These are phyloP conservation scores for Candida lessepsii DNA, from an alignment of 805 yeast genomes.

Conservation along the genomic window DNA sequence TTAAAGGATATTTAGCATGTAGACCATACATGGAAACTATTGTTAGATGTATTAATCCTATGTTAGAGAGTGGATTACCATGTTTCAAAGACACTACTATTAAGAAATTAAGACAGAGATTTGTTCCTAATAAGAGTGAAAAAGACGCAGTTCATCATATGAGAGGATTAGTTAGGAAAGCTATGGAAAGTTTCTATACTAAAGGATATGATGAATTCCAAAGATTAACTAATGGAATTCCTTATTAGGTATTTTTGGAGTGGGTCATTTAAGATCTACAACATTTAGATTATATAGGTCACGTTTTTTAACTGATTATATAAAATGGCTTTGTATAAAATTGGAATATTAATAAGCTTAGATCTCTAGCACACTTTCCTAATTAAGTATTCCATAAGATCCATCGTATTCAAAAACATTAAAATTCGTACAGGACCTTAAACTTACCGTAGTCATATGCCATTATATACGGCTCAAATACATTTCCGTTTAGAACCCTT, in stretches of 20 bases:
- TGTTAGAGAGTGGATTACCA: constrained; percentile 94
- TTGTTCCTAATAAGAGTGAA: constrained; percentile 77
- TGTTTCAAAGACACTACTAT: constrained; percentile 91
- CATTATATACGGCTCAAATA: too few relatives aligned
- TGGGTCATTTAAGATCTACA: too few relatives aligned
- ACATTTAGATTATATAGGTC: too few relatives aligned
- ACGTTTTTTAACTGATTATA: too few relatives aligned
- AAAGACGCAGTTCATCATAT: constrained; percentile 80
- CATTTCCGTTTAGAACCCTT: too few relatives aligned
- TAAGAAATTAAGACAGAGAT: constrained; percentile 70
- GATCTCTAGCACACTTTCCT: too few relatives aligned
- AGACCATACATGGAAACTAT: constrained; percentile 86
- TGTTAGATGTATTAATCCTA: constrained; percentile 81
- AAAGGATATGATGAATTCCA: constrained; percentile 98
- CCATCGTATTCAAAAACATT: too few relatives aligned
- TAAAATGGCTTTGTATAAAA: too few relatives aligned
- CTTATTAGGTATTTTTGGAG: constrained; percentile 50
- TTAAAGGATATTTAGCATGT: constrained; percentile 85
- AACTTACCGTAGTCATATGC: too few relatives aligned
- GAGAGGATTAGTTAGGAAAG: constrained; percentile 71
- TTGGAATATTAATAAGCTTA: too few relatives aligned
- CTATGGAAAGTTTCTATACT: constrained; percentile 85
- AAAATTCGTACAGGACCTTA: too few relatives aligned
- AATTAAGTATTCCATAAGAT: too few relatives aligned
- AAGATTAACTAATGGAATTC: constrained; percentile 93